phyloP scores from a whole-genome alignment of 768 basidiomycete genomes.

The Suillus brevipes region DNA sequence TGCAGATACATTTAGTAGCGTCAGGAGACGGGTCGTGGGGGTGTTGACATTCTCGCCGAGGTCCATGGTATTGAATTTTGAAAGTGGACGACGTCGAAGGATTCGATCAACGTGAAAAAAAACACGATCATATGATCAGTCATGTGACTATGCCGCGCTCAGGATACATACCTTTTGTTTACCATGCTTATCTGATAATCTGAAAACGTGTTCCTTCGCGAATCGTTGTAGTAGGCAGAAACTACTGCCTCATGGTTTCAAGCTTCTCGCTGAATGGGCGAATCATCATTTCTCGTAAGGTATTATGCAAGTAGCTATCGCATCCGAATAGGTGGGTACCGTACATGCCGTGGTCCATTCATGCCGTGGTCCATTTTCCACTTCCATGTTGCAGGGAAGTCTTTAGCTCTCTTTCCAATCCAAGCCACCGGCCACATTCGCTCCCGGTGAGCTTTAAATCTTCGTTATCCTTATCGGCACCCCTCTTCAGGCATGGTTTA shows the following conservation, averaged over 20 bases:
- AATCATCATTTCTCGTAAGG: neutral
- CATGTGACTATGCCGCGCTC: neutral
- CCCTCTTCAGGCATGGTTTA: neutral
- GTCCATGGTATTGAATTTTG: neutral
- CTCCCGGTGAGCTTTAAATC: neutral
- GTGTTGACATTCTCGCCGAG: constrained; percentile 39
- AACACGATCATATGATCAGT: neutral
- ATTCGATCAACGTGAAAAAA: neutral
- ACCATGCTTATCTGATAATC: neutral
- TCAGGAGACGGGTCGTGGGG: constrained; percentile 78
- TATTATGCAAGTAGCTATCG: neutral
- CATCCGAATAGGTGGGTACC: neutral
- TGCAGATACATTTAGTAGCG: constrained; percentile 87
- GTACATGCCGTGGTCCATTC: neutral
- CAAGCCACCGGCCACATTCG: neutral
- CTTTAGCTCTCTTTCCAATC: neutral
- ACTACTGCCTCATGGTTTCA: neutral
- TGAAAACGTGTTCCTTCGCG: neutral
- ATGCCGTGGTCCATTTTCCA: neutral
- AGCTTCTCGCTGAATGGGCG: neutral
- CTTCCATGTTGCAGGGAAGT: neutral
- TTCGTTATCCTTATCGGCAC: neutral
- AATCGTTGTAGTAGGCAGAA: neutral
- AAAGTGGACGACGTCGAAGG: neutral
- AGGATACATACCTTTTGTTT: neutral